Base-by-base conservation (phyloP, 495 filamentous ascomycete species). In the Talaromyces borbonicus region DNA sequence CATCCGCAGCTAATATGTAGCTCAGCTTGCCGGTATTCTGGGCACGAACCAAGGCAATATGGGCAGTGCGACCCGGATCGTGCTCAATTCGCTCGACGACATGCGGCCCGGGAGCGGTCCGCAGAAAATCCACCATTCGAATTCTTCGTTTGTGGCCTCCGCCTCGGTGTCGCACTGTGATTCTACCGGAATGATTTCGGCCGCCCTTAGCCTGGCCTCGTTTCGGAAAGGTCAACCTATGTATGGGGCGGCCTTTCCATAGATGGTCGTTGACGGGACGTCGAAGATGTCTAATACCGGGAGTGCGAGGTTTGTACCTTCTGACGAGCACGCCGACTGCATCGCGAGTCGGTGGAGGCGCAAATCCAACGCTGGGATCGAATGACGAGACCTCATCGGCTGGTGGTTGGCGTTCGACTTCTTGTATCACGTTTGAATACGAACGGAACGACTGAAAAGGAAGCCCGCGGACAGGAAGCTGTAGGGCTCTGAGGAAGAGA, bases 241-340 rank as follows among this genome's bases (percentile, higher is more conserved):
- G 72, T 51, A 82, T 80, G 0, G 93, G 87, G 31, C 89, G 75
- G 37, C 89, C 90, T 69, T 93, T 95, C 83, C 84, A 96, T 24
- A 98, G 71, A 61, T 97, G 93, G 51, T 96, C 92, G 65, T 95
- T 95, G 58, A 96, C 81, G 8, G 92, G 87, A 14, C 92, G 75
- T 49, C 79, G 82, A 46, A 98, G 71, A 74, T 98, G 93, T 49
- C 92, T 83, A 31, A 95, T 58, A 76, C 92, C 93, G 31, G 92
- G 92, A 8, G 93, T 98, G 43, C 87, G 83, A 29, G 92, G 92
- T 63, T 87, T 97, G 59, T 98, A 98, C 30, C 81, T 90, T 50
- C 85, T 79, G 62, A 95, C 59, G 9, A 48, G 35, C 6, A 67
- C 55, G 26, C 64, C 63, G 25, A 60, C 50, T 22, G 59, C 52